Percentiles rank a stretch among this genome's conserved stretches.
phyloP scores from a whole-genome alignment of 202 grass and related monocot genomes.

The Schoenoplectus triqueter region DNA sequence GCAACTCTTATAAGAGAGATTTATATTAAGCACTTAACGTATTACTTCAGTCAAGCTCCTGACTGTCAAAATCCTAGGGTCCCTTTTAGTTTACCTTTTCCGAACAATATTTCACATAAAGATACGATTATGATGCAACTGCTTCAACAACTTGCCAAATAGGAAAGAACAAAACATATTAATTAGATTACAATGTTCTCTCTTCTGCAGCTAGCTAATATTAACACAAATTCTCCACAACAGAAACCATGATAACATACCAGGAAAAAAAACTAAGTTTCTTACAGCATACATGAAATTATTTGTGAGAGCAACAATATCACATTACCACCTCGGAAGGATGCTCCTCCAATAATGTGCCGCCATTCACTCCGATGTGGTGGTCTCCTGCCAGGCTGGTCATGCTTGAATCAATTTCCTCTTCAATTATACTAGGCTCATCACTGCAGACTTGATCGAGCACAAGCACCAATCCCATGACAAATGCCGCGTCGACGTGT shows the following conservation, averaged over 20 bases:
- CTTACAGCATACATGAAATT: conserved; percentile 20
- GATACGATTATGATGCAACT: neutral
- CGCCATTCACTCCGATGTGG: neutral
- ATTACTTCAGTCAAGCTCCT: neutral
- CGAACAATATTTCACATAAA: neutral
- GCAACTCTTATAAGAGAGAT: neutral
- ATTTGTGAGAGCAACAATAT: neutral
- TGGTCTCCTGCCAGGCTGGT: neutral
- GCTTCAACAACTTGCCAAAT: neutral
- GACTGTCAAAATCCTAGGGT: neutral
- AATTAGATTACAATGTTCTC: neutral
- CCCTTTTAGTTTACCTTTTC: neutral
- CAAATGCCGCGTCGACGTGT: conserved; percentile 72
- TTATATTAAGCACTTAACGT: neutral
- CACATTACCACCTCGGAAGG: conserved; percentile 12
- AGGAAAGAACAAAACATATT: neutral
- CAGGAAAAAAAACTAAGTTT: neutral
- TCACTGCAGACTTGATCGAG: conserved; percentile 73
- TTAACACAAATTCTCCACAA: conserved; percentile 5
- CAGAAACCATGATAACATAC: neutral
- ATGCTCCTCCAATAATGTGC: conserved; percentile 15
- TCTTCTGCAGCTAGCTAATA: conserved; percentile 17
- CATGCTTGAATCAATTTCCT: neutral
- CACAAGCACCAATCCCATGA: conserved; percentile 83
- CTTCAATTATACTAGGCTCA: conserved; percentile 26